Percentiles rank a stretch among this genome's conserved stretches.
Conservation (phyloP, 257 asterid species). For the Petunia axillaris region DNA sequence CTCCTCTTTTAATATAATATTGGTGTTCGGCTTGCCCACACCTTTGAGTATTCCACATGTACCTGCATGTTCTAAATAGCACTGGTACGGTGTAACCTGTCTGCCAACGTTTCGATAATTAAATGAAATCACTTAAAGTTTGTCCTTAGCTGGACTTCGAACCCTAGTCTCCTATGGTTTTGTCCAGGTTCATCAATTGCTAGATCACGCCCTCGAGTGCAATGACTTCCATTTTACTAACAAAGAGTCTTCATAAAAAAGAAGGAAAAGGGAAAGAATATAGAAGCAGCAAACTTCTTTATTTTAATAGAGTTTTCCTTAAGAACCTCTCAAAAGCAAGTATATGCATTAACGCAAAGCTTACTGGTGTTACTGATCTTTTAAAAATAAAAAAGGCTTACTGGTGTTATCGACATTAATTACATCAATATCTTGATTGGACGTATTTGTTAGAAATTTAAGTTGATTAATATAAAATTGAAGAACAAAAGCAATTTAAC, state of each 20-base stretch:
- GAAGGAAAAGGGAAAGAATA: not conserved
- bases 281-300: not conserved
- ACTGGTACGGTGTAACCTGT: not conserved
- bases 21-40: not conserved
- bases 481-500: not conserved
- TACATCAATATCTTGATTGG: not conserved
- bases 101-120: not conserved
- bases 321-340: not conserved
- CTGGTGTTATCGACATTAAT: not conserved
- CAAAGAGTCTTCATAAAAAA: not conserved
- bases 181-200: too few species aligned
- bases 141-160: not conserved
- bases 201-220: not conserved
- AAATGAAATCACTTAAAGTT: not conserved
- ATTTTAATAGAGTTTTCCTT: not conserved
- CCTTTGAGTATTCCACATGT: too few species aligned
- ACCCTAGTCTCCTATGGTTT: too few species aligned
- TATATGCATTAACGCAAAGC: not conserved
- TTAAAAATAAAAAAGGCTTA: not conserved
- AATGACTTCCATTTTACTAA: not conserved
- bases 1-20: not conserved
- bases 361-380: not conserved
- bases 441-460: too few species aligned
- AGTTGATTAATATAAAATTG: not conserved
- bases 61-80: not conserved